Percentiles rank a stretch among this genome's conserved stretches.
phyloP scores from a whole-genome alignment of 2,329 filamentous ascomycete genomes.

The Fusarium pseudocircinatum region DNA sequence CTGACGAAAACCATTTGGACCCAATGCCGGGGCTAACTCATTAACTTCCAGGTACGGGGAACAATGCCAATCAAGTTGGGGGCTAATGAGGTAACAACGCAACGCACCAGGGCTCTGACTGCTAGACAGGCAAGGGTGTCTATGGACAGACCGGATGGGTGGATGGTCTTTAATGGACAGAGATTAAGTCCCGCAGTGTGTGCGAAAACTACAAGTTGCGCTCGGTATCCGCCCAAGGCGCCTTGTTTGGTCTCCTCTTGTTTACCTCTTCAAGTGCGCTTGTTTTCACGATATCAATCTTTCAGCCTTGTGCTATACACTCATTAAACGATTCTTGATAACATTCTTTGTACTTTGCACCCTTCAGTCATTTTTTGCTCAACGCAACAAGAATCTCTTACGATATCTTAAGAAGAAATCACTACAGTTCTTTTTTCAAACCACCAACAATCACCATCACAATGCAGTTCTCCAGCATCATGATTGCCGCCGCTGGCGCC shows the following conservation, averaged over 20 bases:
- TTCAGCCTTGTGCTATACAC: conserved; percentile 30
- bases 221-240: conserved; percentile 23
- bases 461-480: conserved; percentile 58
- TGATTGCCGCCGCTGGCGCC: conserved; percentile 54
- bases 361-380: conserved; percentile 24
- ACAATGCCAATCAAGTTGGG: conserved; percentile 26
- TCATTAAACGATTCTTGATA: conserved; percentile 30
- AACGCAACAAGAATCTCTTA: conserved; percentile 21
- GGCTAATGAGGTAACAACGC: conserved; percentile 39
- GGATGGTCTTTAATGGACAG: conserved; percentile 12
- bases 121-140: conserved; percentile 9
- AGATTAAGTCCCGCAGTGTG: conserved; percentile 33
- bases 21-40: conserved; percentile 37
- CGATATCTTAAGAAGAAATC: conserved; percentile 8
- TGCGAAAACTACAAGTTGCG: conserved; percentile 45
- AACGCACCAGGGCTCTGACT: conserved; percentile 25
- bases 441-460: conserved; percentile 42
- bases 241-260: conserved; percentile 10
- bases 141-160: not conserved
- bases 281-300: conserved; percentile 35
- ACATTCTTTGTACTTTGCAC: conserved; percentile 34
- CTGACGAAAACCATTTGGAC: conserved; percentile 19
- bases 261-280: conserved; percentile 21
- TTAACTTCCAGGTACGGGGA: conserved; percentile 27
- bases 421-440: conserved; percentile 16